These are phyloP conservation scores for Arxiozyma bovina DNA, from an alignment of 1,139 yeast genomes.

Conservation along the genomic window DNA sequence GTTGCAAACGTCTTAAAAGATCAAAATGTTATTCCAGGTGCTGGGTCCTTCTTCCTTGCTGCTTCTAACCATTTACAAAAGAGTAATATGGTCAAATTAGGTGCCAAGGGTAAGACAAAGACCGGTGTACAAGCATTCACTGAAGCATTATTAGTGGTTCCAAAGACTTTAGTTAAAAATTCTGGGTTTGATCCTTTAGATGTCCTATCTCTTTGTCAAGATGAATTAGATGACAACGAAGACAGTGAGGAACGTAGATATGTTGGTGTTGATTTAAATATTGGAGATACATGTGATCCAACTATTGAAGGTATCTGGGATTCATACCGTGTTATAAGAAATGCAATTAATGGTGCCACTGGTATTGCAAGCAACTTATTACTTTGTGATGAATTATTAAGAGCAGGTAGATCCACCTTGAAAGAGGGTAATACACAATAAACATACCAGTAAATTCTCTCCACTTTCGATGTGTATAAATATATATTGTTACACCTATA, in stretches of 20 bases:
- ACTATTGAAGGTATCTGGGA: slow-evolving; percentile 94
- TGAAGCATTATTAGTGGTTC: slow-evolving; percentile 81
- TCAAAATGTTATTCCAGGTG: slow-evolving; percentile 84
- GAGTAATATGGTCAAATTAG: slow-evolving; percentile 39
- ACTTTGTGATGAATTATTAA: slow-evolving; percentile 88
- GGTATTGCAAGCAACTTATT: slow-evolving; percentile 90
- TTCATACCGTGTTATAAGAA: slow-evolving; percentile 84
- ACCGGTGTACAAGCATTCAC: slow-evolving; percentile 91
- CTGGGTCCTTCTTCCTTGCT: slow-evolving; percentile 89
- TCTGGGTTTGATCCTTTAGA: slow-evolving; percentile 93
- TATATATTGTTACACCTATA: background rate
- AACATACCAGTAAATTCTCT: background rate
- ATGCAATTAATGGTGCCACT: slow-evolving; percentile 85
- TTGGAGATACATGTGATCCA: slow-evolving; percentile 97
- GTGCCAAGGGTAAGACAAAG: slow-evolving; percentile 77
- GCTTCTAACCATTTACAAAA: slow-evolving; percentile 59
- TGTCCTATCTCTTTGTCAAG: slow-evolving; percentile 81
- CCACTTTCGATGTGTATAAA: background rate
- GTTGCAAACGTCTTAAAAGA: slow-evolving; percentile 89
- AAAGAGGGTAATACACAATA: slow-evolving; percentile 42
- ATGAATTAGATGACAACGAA: slow-evolving; percentile 49
- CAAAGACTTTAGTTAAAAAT: slow-evolving; percentile 85
- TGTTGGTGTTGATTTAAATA: slow-evolving; percentile 82
- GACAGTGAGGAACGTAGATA: slow-evolving; percentile 54
- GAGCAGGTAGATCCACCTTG: slow-evolving; percentile 90